Base-by-base conservation (phyloP, 129 eudicot species). In the Escallonia rubra region DNA sequence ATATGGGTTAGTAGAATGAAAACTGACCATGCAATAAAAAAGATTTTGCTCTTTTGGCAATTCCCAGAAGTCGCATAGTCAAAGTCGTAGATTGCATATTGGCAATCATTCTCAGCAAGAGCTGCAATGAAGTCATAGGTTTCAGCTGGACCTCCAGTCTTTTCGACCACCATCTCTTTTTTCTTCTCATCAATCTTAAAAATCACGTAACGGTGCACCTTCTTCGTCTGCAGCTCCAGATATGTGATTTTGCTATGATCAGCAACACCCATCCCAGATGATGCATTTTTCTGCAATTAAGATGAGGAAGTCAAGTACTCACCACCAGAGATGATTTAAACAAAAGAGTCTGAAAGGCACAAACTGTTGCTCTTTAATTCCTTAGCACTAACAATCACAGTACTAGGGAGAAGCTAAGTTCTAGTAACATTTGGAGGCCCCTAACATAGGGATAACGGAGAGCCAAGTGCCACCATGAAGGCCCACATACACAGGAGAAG, bases 41-140 rank as follows among this genome's bases (percentile, higher is more conserved):
- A 84, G 11, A 84, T 84, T 65, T 84, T 84, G 85, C 85, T 80
- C 83, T 84, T 84, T 70, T 84, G n/a, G n/a, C n/a, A n/a, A n/a
- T n/a, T n/a, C n/a, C n/a, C n/a, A n/a, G n/a, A n/a, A n/a, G n/a
- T n/a, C n/a, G n/a, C n/a, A n/a, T n/a, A n/a, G n/a, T n/a, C n/a
- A n/a, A n/a, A n/a, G n/a, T n/a, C n/a, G n/a, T n/a, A n/a, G n/a
- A n/a, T n/a, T n/a, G n/a, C n/a, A n/a, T n/a, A n/a, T n/a, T 86
- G 79, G 64, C 89, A 84, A 67, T 84, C 89, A 51, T 84, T 84
- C 41, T 77, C 89, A 45, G 89, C 86, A 79, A 77, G 43, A 2
- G 81, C 65, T 44, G 63, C 77, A 38, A 61, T 15, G 12, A 77
- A 77, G 38, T 77, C 64, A 15, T 77, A 77, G 61, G 10, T 71